These are phyloP conservation scores for Hypoxylon cercidicola DNA, from an alignment of 495 filamentous ascomycete species.

Conservation along the genomic window DNA sequence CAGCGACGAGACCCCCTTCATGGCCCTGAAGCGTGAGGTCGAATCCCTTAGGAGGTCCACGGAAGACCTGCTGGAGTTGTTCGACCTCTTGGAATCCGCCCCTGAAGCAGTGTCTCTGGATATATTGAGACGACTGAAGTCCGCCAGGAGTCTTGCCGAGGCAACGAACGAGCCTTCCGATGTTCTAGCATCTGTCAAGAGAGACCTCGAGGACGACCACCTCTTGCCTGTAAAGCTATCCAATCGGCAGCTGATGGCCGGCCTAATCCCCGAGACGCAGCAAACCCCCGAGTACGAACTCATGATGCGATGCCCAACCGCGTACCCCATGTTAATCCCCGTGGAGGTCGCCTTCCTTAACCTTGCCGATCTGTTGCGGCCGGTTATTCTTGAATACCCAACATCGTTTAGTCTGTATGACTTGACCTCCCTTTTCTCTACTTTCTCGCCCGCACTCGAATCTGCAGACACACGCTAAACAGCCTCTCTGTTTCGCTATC, in stretches of 20 bases:
- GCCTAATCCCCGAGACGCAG: conserved; percentile 37
- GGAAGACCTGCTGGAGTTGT: conserved; percentile 33
- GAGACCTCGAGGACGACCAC: conserved; percentile 27
- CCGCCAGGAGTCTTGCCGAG: conserved; percentile 27
- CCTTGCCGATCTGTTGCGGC: conserved; percentile 30
- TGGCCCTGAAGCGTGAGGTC: conserved; percentile 40
- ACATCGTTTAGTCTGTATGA: conserved; percentile 16
- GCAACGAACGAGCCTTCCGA: conserved; percentile 33
- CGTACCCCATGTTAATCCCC: conserved; percentile 36
- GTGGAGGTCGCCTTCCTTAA: conserved; percentile 32
- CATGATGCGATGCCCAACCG: conserved; percentile 37
- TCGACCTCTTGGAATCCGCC: conserved; percentile 35
- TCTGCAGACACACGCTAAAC: background rate
- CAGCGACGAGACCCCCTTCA: conserved; percentile 41
- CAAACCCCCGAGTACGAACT: conserved; percentile 39
- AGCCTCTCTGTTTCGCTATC: background rate
- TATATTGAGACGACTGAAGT: conserved; percentile 36
- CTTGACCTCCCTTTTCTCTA: no score
- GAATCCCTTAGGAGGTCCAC: conserved; percentile 37
- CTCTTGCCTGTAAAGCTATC: conserved; percentile 31
- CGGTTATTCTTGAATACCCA: conserved; percentile 15
- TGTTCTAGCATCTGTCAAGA: conserved; percentile 29
- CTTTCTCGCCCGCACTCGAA: background rate
- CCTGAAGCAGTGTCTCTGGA: conserved; percentile 35
- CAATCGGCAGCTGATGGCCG: conserved; percentile 33